phyloP scores from a whole-genome alignment of 805 yeast species.

The Starmerella floris region DNA sequence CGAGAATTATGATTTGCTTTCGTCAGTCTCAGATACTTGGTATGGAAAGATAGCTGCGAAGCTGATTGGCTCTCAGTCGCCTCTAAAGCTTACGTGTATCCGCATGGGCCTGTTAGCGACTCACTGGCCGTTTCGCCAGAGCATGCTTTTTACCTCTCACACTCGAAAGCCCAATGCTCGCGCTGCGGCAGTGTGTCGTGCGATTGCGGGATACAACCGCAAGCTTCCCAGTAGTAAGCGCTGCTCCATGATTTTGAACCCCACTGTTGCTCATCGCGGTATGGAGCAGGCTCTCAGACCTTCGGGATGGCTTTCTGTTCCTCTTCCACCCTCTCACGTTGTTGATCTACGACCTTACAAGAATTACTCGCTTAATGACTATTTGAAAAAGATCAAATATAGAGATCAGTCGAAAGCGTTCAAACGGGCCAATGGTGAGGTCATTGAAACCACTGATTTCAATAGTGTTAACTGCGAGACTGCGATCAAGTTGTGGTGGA shows the following conservation, averaged over 20 bases:
- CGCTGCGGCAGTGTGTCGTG: conserved; percentile 31
- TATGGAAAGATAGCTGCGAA: conserved; percentile 23
- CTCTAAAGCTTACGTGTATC: conserved; percentile 27
- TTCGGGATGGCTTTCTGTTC: conserved; percentile 30
- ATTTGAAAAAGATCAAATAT: conserved; percentile 33
- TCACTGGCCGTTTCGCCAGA: conserved; percentile 36
- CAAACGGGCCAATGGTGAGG: conserved; percentile 28
- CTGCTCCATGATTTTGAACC: conserved; percentile 31
- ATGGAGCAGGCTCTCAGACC: conserved; percentile 29
- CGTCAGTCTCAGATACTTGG: conserved; percentile 22
- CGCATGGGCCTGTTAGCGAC: conserved; percentile 33
- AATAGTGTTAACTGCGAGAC: conserved; percentile 25
- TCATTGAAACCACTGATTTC: conserved; percentile 28
- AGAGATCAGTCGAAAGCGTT: conserved; percentile 31
- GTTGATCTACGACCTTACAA: conserved; percentile 31
- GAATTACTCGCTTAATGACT: conserved; percentile 27
- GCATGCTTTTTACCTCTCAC: conserved; percentile 31
- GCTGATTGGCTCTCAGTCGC: conserved; percentile 27
- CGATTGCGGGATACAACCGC: conserved; percentile 30
- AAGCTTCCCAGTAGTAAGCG: conserved; percentile 22
- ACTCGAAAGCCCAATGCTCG: conserved; percentile 33
- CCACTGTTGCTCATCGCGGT: conserved; percentile 28
- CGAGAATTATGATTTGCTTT: conserved; percentile 31
- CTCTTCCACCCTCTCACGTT: conserved; percentile 32
- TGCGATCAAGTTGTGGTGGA: conserved; percentile 30